Percentiles rank a stretch among this genome's conserved stretches.
Conservation (phyloP, 2,329 filamentous ascomycete species). For the Trichothecium sympodiale region DNA sequence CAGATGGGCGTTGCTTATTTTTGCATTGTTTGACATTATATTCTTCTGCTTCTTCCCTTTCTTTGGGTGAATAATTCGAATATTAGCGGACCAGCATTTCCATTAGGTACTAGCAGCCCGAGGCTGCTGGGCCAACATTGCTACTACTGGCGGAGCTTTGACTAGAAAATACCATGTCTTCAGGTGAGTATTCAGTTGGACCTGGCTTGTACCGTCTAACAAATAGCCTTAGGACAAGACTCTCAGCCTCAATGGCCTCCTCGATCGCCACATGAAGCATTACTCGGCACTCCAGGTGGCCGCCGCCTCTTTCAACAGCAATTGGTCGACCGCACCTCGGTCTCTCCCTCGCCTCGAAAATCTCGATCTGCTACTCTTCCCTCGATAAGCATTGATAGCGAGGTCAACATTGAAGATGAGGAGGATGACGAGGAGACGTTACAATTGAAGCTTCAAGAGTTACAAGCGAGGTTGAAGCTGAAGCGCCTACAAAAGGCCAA, state of each 20-base stretch:
- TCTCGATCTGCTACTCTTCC: slow-evolving; percentile 9
- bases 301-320: slow-evolving; percentile 63
- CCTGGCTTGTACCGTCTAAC: slow-evolving; percentile 2
- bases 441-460: slow-evolving; percentile 74
- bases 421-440: slow-evolving; percentile 86
- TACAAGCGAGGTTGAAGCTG: slow-evolving; percentile 76
- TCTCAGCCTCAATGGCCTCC: slow-evolving; percentile 53
- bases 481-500: slow-evolving; percentile 64
- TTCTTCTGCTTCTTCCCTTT: no score
- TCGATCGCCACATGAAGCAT: slow-evolving; percentile 52
- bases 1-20: no score
- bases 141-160: no score
- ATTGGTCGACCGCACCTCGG: slow-evolving; percentile 53
- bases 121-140: no score
- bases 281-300: slow-evolving; percentile 63
- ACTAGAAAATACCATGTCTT: slow-evolving; percentile 11
- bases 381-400: slow-evolving; percentile 21
- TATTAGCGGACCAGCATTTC: no score
- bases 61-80: no score
- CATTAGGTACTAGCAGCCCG: no score
- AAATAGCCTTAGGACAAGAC: slow-evolving; percentile 12
- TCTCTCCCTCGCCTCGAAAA: slow-evolving; percentile 51
- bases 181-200: slow-evolving; percentile 10
- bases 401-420: slow-evolving; percentile 38
- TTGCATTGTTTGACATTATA: no score